Base-by-base conservation (phyloP, 2,329 filamentous ascomycete species). In the Pseudopyrenochaeta lycopersici region DNA sequence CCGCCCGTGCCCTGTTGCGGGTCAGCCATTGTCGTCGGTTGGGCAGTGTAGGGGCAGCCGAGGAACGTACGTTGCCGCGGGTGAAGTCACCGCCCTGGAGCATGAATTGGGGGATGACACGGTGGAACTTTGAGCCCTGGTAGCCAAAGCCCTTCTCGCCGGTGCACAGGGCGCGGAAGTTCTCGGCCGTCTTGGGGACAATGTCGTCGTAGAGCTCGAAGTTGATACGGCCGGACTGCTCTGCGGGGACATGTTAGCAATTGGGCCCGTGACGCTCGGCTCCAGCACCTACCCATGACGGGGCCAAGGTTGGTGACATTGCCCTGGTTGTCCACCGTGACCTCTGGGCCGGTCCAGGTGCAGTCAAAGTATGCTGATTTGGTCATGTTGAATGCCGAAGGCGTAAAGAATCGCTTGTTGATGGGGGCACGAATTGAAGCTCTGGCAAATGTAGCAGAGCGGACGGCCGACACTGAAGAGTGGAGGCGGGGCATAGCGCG, bases 41-140 rank as follows among this genome's bases (percentile, higher is more conserved):
- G 40, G 33, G 43, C 43, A 40, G 46, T 33, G 32, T 31, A 32
- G 39, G 21, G 47, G 27, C 23, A 27, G 10, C 9, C 17, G 14
- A 21, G 20, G 20, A n/a, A 81, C 90, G 78, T 84, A 96, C 92
- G 81, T 96, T 95, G 76, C 88, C 87, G 76, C 90, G 90, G 80
- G 92, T 96, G 84, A 96, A 96, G 85, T 96, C 92, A 85, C 92
- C 92, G 78, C 92, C 92, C 86, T 96, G 92, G 71, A 96, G 89
- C 92, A 96, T 96, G 86, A 96, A 96, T 53, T 91, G 79, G 68
- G 90, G 90, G 80, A 96, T 96, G 80, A 97, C 89, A 71, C 92
- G 91, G 86, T 97, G 92, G 89, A 96, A 96, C 66, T 85, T 84
- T 69, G 91, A 95, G 75, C 86, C 87, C 78, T 85, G 79, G 85